Evolutionary conservation across 352 stramenopile genomes (phyloP).

Genomic region (Globisporangium parvum): DNA sequence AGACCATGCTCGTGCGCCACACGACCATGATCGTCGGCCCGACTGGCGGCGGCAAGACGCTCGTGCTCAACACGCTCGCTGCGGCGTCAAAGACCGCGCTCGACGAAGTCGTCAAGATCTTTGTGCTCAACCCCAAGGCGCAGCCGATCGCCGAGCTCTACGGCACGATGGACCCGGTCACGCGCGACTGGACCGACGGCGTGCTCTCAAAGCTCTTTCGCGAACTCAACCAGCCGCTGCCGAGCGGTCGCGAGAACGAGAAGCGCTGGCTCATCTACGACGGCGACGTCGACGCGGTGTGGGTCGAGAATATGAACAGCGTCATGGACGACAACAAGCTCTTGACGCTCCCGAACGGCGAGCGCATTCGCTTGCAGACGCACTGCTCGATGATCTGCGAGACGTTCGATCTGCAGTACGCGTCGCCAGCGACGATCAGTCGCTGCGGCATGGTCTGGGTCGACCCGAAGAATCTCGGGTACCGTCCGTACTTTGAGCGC

Average conservation of each 20-base stretch:
- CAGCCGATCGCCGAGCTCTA: constrained; percentile 93
- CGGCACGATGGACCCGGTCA: constrained; percentile 93
- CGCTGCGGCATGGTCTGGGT: constrained; percentile 97
- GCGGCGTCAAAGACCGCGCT: constrained; percentile 82
- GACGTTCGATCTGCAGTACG: constrained; percentile 95
- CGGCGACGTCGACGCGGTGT: constrained; percentile 94
- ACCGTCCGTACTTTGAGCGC: constrained; percentile 91
- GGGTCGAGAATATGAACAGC: constrained; percentile 98
- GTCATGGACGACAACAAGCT: constrained; percentile 98
- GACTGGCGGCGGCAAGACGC: constrained; percentile 90
- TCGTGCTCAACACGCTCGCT: constrained; percentile 88
- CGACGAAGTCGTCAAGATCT: constrained; percentile 89
- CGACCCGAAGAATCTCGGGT: constrained; percentile 94
- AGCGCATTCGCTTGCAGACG: constrained; percentile 91
- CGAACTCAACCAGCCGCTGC: constrained; percentile 91
- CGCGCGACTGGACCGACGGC: constrained; percentile 94
- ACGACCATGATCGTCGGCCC: constrained; percentile 96
- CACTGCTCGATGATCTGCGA: constrained; percentile 94
- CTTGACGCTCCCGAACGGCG: constrained; percentile 93
- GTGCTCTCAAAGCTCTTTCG: constrained; percentile 93
- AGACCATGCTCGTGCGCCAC: constrained; percentile 94
- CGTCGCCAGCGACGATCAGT: constrained; percentile 92
- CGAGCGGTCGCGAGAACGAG: constrained; percentile 87
- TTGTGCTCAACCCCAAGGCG: constrained; percentile 93
- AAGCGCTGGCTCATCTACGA: constrained; percentile 96